These are phyloP conservation scores for Escallonia rubra DNA, from an alignment of 129 eudicot genomes.

Conservation along the genomic window DNA sequence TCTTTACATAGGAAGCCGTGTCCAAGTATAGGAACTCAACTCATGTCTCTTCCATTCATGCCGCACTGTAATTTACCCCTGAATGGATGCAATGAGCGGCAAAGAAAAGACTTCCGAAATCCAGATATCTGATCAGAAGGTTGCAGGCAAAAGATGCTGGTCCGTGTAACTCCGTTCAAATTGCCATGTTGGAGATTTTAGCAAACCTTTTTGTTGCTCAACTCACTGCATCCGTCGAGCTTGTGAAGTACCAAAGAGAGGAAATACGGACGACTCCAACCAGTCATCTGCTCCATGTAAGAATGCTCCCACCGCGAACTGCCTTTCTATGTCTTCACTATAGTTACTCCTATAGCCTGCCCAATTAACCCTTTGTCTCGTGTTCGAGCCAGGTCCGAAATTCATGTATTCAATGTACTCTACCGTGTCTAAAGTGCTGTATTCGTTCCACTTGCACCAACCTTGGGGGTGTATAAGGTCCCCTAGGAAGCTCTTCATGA, in stretches of 20 bases:
- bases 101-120: no score
- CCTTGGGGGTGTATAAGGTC: conserved; percentile 61
- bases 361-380: conserved; percentile 55
- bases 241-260: conserved; percentile 39
- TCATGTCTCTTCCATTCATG: no score
- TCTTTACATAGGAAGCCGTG: no score
- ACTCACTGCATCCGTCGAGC: neutral
- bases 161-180: no score
- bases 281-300: conserved; percentile 66
- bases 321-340: conserved; percentile 39
- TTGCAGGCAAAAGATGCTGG: no score
- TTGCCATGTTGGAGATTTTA: no score
- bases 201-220: no score
- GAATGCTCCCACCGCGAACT: conserved; percentile 47
- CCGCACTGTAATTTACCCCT: no score
- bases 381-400: conserved; percentile 79
- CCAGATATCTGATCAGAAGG: no score
- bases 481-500: conserved; percentile 60
- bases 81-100: no score
- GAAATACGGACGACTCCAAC: conserved; percentile 57
- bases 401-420: conserved; percentile 73
- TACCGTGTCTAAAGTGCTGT: conserved; percentile 50
- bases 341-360: conserved; percentile 54
- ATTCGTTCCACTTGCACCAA: conserved; percentile 64
- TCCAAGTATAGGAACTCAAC: no score